Percentiles rank a stretch among this genome's conserved stretches.
phyloP scores from a whole-genome alignment of 495 filamentous ascomycete species.

The Talaromyces wortmannii region DNA sequence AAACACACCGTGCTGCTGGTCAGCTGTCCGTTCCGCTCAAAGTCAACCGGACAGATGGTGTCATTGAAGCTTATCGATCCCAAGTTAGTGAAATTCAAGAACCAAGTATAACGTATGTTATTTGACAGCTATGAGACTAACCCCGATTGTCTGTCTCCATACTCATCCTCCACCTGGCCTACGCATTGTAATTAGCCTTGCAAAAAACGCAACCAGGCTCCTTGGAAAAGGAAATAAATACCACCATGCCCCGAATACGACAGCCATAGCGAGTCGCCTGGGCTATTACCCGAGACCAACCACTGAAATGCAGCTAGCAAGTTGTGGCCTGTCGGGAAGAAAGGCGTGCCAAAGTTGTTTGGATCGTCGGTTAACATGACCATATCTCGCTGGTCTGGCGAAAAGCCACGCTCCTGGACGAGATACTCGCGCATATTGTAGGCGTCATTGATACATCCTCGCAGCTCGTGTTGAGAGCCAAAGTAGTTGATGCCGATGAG shows the following conservation, averaged over 20 bases:
- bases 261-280: conserved; percentile 42
- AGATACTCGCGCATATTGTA: conserved; percentile 42
- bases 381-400: conserved; percentile 38
- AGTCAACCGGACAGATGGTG: conserved; percentile 52
- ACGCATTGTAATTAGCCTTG: neutral
- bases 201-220: neutral
- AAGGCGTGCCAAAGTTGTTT: conserved; percentile 38
- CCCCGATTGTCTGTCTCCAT: conserved; percentile 38
- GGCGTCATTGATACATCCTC: conserved; percentile 52
- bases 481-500: conserved; percentile 58
- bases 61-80: conserved; percentile 36
- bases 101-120: too few species aligned
- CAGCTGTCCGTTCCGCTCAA: conserved; percentile 41
- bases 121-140: conserved; percentile 8
- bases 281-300: conserved; percentile 44
- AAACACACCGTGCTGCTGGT: conserved; percentile 32
- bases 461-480: conserved; percentile 41
- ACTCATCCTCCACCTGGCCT: conserved; percentile 37
- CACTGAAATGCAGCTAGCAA: conserved; percentile 51
- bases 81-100: neutral
- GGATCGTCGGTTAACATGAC: conserved; percentile 46
- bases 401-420: conserved; percentile 39
- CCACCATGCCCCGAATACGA: conserved; percentile 56
- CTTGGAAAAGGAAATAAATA: conserved; percentile 4
- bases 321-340: conserved; percentile 47